Conservation (phyloP, 176 grass and related monocot species). For the Canna indica region DNA sequence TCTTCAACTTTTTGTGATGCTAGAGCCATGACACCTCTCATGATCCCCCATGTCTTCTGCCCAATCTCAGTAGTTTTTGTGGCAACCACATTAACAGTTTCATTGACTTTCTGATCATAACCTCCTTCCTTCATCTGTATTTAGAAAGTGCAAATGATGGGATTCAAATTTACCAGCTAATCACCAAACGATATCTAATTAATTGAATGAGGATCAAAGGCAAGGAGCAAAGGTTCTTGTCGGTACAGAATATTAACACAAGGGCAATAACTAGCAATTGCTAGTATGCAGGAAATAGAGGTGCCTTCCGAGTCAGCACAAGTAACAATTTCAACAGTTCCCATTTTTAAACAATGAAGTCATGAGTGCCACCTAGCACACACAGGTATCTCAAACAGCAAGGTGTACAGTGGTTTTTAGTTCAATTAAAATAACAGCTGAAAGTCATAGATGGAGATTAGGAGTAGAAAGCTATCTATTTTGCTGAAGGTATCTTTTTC, state of each 20-base stretch:
- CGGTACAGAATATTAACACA: background rate
- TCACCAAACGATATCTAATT: too few species aligned
- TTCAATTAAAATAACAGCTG: too few species aligned
- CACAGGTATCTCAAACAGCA: too few species aligned
- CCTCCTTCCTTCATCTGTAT: slow-evolving; percentile 85
- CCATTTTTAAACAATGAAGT: too few species aligned
- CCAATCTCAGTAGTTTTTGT: slow-evolving; percentile 88
- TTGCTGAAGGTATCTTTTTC: background rate
- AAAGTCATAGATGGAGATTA: too few species aligned
- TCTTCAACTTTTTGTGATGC: slow-evolving; percentile 93
- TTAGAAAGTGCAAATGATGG: slow-evolving; percentile 20
- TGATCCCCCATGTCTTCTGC: slow-evolving; percentile 85
- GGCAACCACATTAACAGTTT: slow-evolving; percentile 81
- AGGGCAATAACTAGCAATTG: background rate
- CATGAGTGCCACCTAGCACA: too few species aligned
- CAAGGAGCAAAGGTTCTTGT: background rate
- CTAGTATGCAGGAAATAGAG: background rate
- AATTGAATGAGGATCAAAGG: background rate
- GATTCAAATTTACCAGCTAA: too few species aligned
- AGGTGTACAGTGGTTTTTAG: too few species aligned
- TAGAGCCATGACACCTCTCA: slow-evolving; percentile 86
- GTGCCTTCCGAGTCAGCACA: background rate
- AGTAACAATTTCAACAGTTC: background rate
- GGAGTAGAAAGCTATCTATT: too few species aligned
- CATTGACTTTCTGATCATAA: slow-evolving; percentile 91